Percentiles rank a stretch among this genome's conserved stretches.
Conservation (phyloP, 2,329 filamentous ascomycete species). For the Scedosporium aurantiacum region DNA sequence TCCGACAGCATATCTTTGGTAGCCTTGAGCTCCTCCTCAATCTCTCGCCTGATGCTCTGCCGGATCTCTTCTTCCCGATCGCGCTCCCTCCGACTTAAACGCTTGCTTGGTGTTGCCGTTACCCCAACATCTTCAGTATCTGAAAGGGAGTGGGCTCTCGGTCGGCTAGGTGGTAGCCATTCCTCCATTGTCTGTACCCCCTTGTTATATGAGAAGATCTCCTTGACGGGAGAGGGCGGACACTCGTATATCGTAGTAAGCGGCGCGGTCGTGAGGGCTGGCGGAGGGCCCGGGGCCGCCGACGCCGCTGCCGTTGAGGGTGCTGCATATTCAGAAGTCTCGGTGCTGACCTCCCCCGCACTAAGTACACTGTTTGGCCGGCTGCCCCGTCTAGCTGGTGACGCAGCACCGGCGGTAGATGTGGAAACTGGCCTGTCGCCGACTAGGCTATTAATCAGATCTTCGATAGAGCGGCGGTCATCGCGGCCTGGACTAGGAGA, state of each 20-base stretch:
- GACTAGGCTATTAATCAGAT: conserved; percentile 72
- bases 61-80: conserved; percentile 84
- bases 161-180: conserved; percentile 47
- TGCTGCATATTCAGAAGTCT: conserved; percentile 50
- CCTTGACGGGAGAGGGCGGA: conserved; percentile 62
- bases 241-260: conserved; percentile 73
- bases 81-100: conserved; percentile 65
- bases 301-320: conserved; percentile 31
- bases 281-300: conserved; percentile 33
- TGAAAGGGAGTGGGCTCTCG: conserved; percentile 46
- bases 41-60: conserved; percentile 72
- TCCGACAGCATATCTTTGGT: conserved; percentile 50
- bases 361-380: conserved; percentile 81
- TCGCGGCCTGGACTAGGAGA: conserved; percentile 62
- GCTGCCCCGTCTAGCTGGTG: conserved; percentile 59
- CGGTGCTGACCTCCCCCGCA: conserved; percentile 68
- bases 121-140: conserved; percentile 51
- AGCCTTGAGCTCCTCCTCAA: conserved; percentile 81
- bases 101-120: conserved; percentile 55
- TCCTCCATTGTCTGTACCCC: conserved; percentile 82
- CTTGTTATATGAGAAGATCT: conserved; percentile 94
- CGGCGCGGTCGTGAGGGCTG: conserved; percentile 63
- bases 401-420: conserved; percentile 50
- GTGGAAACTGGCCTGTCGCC: conserved; percentile 63
- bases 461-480: conserved; percentile 67